Evolutionary conservation across 1,284 basidiomycete species (phyloP).

Genomic region (Malassezia nana): DNA sequence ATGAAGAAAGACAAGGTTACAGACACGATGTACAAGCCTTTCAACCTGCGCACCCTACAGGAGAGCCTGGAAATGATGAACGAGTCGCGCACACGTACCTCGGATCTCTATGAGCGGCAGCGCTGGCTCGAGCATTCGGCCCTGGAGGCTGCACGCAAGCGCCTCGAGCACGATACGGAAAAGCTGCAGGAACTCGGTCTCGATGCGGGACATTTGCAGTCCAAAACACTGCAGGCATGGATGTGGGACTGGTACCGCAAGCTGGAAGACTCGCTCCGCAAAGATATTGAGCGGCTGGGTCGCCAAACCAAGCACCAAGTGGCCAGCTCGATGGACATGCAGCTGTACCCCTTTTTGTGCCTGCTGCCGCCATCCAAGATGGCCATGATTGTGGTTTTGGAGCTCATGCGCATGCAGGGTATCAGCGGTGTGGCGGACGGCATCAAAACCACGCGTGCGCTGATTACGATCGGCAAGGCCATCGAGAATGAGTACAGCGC

Average conservation of each 20-base stretch:
- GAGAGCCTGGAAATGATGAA: constrained; percentile 38
- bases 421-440: constrained; percentile 68
- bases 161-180: constrained; percentile 30
- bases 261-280: constrained; percentile 23
- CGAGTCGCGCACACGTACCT: constrained; percentile 25
- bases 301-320: neutral
- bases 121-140: constrained; percentile 45
- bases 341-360: constrained; percentile 58
- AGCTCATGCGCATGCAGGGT: constrained; percentile 74
- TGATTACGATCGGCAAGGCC: constrained; percentile 71
- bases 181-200: constrained; percentile 36
- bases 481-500: constrained; percentile 62
- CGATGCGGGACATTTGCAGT: constrained; percentile 26
- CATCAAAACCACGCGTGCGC: constrained; percentile 78
- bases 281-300: constrained; percentile 26
- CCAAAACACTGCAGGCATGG: constrained; percentile 38
- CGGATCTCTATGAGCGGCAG: constrained; percentile 41
- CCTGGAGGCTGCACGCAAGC: constrained; percentile 38
- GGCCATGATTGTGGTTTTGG: constrained; percentile 78
- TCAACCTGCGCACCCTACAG: constrained; percentile 35
- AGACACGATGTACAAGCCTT: constrained; percentile 25
- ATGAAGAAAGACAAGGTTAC: constrained; percentile 17
- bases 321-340: constrained; percentile 21
- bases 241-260: constrained; percentile 47
- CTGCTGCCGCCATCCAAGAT: constrained; percentile 69